Evolutionary conservation across 495 filamentous ascomycete species (phyloP).

Genomic region (Neurospora sp.): DNA sequence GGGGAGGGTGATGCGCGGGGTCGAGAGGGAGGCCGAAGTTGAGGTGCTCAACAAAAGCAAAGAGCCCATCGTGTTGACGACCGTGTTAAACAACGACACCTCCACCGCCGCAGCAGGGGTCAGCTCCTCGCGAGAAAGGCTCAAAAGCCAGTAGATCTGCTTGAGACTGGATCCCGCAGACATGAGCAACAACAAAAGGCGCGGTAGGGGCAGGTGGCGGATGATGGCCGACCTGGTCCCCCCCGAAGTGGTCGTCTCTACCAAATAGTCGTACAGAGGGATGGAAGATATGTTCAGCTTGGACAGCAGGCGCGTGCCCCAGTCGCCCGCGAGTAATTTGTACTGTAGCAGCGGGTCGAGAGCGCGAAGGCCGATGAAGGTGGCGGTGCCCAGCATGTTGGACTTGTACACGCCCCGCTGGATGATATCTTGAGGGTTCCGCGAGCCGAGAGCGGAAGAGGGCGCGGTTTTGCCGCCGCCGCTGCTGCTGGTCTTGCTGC

Average conservation of each 20-base stretch:
- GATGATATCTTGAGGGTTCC: constrained; percentile 18
- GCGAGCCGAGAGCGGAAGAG: not conserved
- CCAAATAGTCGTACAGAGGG: constrained; percentile 9
- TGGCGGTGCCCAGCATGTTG: constrained; percentile 37
- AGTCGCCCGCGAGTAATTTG: constrained; percentile 27
- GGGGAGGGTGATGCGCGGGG: constrained; percentile 7
- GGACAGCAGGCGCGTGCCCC: constrained; percentile 16
- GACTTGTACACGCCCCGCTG: constrained; percentile 26
- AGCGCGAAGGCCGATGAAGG: constrained; percentile 48
- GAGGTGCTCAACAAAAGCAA: constrained; percentile 32
- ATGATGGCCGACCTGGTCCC: not conserved
- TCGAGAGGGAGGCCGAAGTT: constrained; percentile 26
- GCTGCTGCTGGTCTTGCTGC: not conserved
- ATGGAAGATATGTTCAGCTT: constrained; percentile 4
- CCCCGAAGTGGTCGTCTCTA: not conserved
- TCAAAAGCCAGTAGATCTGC: constrained; percentile 37
- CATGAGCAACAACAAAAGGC: constrained; percentile 38
- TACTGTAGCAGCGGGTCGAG: constrained; percentile 50
- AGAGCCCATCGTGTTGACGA: constrained; percentile 36
- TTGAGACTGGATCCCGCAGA: constrained; percentile 38
- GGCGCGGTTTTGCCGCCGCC: not conserved
- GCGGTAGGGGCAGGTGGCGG: constrained; percentile 17
- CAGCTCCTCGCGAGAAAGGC: constrained; percentile 36
- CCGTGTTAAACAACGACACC: constrained; percentile 35
- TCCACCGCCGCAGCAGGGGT: constrained; percentile 19